Evolutionary conservation across 2,329 filamentous ascomycete species (phyloP).

Genomic region (Trichophaea hybrida): DNA sequence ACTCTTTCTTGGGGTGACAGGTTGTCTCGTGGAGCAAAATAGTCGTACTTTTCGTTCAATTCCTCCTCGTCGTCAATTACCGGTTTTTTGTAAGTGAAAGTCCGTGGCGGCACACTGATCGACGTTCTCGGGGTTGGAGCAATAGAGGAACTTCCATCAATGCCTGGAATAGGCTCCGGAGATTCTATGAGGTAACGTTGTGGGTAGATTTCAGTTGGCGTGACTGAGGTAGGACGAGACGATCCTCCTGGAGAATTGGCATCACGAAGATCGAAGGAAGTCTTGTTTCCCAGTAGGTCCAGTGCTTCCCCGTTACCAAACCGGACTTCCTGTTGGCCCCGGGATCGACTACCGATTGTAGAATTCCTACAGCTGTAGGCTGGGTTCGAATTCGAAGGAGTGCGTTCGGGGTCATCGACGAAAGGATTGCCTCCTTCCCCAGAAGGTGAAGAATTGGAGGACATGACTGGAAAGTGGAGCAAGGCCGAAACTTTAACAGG

Average conservation of each 20-base stretch:
- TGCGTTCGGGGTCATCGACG: neutral
- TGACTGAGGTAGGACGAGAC: neutral
- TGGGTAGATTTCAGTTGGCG: neutral
- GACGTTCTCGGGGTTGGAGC: neutral
- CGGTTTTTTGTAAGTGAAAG: slow-evolving; percentile 1
- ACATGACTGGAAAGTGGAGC: neutral
- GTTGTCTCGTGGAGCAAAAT: slow-evolving; percentile 3
- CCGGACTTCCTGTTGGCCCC: slow-evolving; percentile 11
- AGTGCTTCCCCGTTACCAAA: slow-evolving; percentile 17
- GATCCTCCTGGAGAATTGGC: neutral
- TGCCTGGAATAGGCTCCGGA: neutral
- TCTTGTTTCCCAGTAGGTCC: slow-evolving; percentile 13
- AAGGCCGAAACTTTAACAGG: no score
- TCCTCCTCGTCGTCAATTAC: slow-evolving; percentile 8
- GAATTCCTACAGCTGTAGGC: slow-evolving; percentile 6
- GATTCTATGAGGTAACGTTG: neutral
- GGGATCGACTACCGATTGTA: slow-evolving; percentile 1
- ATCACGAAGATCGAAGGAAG: slow-evolving; percentile 10
- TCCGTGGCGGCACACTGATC: slow-evolving; percentile 4
- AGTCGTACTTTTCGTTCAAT: slow-evolving; percentile 15
- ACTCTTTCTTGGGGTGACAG: slow-evolving; percentile 12
- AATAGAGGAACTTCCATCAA: neutral
- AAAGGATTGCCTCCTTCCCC: neutral
- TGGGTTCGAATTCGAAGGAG: neutral
- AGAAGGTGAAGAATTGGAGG: neutral